Evolutionary conservation across 2,329 filamentous ascomycete species (phyloP).

Genomic region (Fusarium sp.): DNA sequence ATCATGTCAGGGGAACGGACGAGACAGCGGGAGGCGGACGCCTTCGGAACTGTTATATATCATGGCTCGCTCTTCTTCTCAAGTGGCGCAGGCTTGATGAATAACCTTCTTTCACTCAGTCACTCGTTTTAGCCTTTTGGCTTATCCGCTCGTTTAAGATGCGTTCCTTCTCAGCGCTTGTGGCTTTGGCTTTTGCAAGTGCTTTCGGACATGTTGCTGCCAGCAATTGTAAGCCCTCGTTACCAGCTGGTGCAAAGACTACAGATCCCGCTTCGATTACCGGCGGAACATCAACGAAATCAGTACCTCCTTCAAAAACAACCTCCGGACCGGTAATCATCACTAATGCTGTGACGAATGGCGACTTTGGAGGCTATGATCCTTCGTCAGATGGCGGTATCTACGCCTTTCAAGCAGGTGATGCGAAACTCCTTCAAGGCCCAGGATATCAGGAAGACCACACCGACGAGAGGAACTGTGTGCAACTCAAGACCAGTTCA

Average conservation of each 20-base stretch:
- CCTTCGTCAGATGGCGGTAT: slow-evolving; percentile 30
- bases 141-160: slow-evolving; percentile 22
- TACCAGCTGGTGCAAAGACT: not conserved
- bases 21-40: slow-evolving; percentile 2
- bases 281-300: not conserved
- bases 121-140: not conserved
- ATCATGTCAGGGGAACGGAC: not conserved
- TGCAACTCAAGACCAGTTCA: slow-evolving; percentile 4
- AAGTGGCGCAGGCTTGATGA: not conserved
- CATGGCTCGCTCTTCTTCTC: not conserved
- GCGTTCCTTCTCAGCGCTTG: slow-evolving; percentile 19
- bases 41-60: not conserved
- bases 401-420: slow-evolving; percentile 24
- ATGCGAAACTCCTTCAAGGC: slow-evolving; percentile 28
- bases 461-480: slow-evolving; percentile 29
- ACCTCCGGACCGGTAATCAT: slow-evolving; percentile 11
- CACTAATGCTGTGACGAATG: slow-evolving; percentile 28
- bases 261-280: not conserved
- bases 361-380: slow-evolving; percentile 35
- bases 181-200: slow-evolving; percentile 13
- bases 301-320: not conserved
- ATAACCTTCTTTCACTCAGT: not conserved
- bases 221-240: slow-evolving; percentile 18
- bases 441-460: slow-evolving; percentile 21
- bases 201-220: slow-evolving; percentile 4